Conservation (phyloP, 441 rosid genomes). For the Hura crepitans region DNA sequence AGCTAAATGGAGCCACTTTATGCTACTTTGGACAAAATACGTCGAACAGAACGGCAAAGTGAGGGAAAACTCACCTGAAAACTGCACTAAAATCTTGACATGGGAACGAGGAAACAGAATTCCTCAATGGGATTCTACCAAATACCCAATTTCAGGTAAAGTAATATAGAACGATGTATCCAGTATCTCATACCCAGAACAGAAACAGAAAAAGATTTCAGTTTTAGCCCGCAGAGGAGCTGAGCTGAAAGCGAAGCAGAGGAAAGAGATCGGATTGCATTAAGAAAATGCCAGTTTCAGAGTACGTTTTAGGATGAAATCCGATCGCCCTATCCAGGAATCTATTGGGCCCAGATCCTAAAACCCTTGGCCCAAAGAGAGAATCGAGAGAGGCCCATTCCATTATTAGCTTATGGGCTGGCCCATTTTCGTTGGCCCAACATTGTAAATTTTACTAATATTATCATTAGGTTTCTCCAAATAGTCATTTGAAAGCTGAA, state of each 20-base stretch:
- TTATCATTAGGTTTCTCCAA: too few species aligned
- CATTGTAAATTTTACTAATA: too few species aligned
- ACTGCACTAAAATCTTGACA: background rate
- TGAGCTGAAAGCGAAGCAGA: background rate
- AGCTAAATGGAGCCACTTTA: background rate
- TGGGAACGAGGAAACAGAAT: too few species aligned
- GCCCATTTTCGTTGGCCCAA: too few species aligned
- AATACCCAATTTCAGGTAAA: too few species aligned
- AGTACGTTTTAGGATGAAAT: background rate
- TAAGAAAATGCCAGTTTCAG: background rate
- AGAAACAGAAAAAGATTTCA: too few species aligned
- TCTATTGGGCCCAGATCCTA: background rate
- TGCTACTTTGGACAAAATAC: too few species aligned
- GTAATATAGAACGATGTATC: too few species aligned
- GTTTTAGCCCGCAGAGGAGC: background rate
- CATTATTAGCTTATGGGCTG: too few species aligned
- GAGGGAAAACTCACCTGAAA: background rate
- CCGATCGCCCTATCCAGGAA: background rate
- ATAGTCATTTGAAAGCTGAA: too few species aligned
- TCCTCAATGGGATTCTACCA: too few species aligned
- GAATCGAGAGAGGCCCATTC: background rate
- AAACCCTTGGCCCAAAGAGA: background rate
- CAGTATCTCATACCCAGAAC: too few species aligned
- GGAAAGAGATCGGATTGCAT: background rate
- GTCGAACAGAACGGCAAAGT: background rate